Conservation (phyloP, 2,329 filamentous ascomycete species). For the Exophiala xenobiotica region DNA sequence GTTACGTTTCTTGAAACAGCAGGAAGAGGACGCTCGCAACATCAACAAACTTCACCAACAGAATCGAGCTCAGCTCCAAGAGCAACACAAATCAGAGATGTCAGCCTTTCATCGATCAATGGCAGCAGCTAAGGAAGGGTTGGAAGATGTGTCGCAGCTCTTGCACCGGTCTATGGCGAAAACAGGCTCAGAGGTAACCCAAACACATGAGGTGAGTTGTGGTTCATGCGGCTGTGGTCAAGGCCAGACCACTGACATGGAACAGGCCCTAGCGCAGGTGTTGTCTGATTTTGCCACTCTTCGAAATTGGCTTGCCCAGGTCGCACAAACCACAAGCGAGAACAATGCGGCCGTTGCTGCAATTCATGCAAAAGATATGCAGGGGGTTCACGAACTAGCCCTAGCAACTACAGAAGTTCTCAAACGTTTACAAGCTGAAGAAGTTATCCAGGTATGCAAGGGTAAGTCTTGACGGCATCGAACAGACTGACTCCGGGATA, state of each 20-base stretch:
- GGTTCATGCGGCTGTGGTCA: neutral
- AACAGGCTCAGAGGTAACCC: slow-evolving; percentile 9
- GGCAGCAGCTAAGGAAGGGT: slow-evolving; percentile 15
- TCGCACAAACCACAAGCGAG: slow-evolving; percentile 3
- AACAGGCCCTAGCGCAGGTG: slow-evolving; percentile 13
- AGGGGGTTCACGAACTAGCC: slow-evolving; percentile 19
- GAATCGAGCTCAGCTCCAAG: slow-evolving; percentile 12
- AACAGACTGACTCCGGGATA: no score
- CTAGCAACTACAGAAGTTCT: slow-evolving; percentile 16
- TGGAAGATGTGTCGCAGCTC: slow-evolving; percentile 11
- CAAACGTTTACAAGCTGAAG: slow-evolving; percentile 8
- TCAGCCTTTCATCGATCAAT: slow-evolving; percentile 9
- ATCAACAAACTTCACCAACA: slow-evolving; percentile 14
- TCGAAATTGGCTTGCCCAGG: slow-evolving; percentile 10
- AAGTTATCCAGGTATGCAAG: slow-evolving; percentile 10
- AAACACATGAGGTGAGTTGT: slow-evolving; percentile 16
- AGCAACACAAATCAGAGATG: slow-evolving; percentile 13
- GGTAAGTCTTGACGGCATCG: neutral
- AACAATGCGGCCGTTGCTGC: slow-evolving; percentile 17
- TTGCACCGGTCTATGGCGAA: slow-evolving; percentile 13
- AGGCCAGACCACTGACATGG: neutral
- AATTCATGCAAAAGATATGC: slow-evolving; percentile 17
- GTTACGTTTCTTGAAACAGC: slow-evolving; percentile 19
- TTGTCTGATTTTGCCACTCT: slow-evolving; percentile 20
- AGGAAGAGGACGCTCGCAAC: slow-evolving; percentile 13